Percentiles rank a stretch among this genome's conserved stretches.
phyloP scores from a whole-genome alignment of 192 early-diverging fungal species.

The Entophlyctis luteolus region DNA sequence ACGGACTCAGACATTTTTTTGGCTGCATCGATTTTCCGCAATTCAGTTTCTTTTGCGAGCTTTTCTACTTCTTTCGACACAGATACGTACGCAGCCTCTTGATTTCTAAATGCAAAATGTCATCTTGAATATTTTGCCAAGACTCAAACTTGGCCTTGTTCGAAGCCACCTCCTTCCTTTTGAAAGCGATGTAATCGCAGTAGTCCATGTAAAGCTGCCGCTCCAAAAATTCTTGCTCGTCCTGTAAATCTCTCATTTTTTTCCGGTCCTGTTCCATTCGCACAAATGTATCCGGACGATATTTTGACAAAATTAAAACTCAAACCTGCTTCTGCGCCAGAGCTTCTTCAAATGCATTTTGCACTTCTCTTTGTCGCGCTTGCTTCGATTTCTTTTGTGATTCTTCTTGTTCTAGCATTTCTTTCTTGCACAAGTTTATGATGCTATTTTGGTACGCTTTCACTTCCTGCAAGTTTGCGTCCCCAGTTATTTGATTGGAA shows the following conservation, averaged over 20 bases:
- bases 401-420: not conserved
- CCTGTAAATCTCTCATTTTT: not conserved
- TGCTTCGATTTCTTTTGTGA: not conserved
- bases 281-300: not conserved
- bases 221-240: conserved; percentile 2
- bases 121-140: not conserved
- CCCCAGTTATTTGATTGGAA: not conserved
- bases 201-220: not conserved
- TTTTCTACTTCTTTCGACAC: too few species aligned
- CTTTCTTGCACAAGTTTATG: not conserved
- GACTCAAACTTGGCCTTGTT: not conserved
- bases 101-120: not conserved
- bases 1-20: too few species aligned
- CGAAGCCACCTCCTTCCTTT: not conserved
- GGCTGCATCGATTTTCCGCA: too few species aligned
- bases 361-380: conserved; percentile 5
- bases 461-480: not conserved
- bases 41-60: too few species aligned
- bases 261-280: not conserved
- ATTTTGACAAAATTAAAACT: not conserved
- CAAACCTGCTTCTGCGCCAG: conserved; percentile 3
- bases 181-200: not conserved
- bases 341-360: not conserved
- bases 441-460: not conserved
- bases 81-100: not conserved